phyloP scores from a whole-genome alignment of 192 early-diverging fungal species.

The Umbelopsis ramanniana region DNA sequence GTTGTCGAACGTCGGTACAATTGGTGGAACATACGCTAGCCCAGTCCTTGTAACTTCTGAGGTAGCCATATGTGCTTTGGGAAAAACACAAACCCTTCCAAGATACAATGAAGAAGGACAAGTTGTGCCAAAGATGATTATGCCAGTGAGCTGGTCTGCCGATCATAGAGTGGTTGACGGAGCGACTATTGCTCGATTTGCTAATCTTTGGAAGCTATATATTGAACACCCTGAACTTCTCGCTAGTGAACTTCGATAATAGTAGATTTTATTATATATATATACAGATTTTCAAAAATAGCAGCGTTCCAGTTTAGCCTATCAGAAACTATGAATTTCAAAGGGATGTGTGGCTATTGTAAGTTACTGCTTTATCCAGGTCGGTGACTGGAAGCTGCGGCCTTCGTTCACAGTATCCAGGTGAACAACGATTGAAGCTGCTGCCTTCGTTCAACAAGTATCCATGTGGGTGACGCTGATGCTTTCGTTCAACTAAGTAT shows the following conservation, averaged over 20 bases:
- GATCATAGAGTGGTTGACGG: slow-evolving; percentile 98
- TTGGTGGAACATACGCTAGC: slow-evolving; percentile 88
- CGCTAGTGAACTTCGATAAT: slow-evolving; percentile 62
- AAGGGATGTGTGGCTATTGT: no score
- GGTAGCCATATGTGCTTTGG: slow-evolving; percentile 91
- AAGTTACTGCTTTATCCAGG: no score
- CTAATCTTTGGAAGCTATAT: slow-evolving; percentile 78
- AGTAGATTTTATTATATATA: slow-evolving; percentile 13
- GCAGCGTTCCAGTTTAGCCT: no score
- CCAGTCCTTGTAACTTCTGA: slow-evolving; percentile 89
- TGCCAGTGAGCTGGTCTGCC: slow-evolving; percentile 89
- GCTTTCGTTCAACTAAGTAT: no score
- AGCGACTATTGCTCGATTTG: slow-evolving; percentile 94
- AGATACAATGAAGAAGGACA: slow-evolving; percentile 69
- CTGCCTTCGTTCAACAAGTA: no score
- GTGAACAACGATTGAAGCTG: no score
- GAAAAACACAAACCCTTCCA: slow-evolving; percentile 81
- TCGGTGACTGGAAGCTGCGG: no score
- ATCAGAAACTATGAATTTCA: no score
- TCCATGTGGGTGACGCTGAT: no score
- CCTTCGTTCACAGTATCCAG: no score
- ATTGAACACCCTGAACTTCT: slow-evolving; percentile 87
- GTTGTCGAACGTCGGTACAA: slow-evolving; percentile 92
- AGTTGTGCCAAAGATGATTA: slow-evolving; percentile 75
- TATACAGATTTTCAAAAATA: no score